phyloP scores from a whole-genome alignment of 371 early-diverging fungal species.

The Funneliformis caledonium region DNA sequence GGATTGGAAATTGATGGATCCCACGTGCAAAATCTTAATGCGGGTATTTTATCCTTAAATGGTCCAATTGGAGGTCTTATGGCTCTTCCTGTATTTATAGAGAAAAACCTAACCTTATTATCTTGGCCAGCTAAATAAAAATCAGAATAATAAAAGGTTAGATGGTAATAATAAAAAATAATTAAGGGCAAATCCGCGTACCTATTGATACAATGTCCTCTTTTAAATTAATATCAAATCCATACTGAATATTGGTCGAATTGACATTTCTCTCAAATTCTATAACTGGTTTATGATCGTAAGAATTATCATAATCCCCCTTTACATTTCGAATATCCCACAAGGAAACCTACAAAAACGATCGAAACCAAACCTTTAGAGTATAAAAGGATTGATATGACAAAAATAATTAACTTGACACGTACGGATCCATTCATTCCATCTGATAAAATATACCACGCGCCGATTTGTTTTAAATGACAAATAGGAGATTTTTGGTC shows the following conservation, averaged over 20 bases:
- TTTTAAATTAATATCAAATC: conserved; percentile 22
- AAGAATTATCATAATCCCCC: not conserved
- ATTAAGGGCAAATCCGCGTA: not conserved
- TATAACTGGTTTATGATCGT: not conserved
- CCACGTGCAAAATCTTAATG: conserved; percentile 13
- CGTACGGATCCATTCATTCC: conserved; percentile 37
- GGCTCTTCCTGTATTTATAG: not conserved
- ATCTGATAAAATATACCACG: conserved; percentile 23
- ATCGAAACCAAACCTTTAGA: too few species aligned
- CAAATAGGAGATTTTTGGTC: conserved; percentile 22
- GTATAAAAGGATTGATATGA: not conserved
- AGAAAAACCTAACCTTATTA: conserved; percentile 22
- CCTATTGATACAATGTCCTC: conserved; percentile 20
- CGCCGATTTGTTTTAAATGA: conserved; percentile 25
- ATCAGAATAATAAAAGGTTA: not conserved
- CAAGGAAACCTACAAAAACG: conserved; percentile 1
- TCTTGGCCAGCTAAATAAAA: conserved; percentile 19
- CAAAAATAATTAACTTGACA: not conserved
- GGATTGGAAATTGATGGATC: not conserved
- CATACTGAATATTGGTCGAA: not conserved
- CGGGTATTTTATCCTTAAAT: conserved; percentile 6
- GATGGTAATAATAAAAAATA: not conserved
- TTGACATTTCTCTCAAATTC: conserved; percentile 24
- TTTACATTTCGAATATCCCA: conserved; percentile 29
- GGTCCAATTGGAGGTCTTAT: conserved; percentile 25